Evolutionary conservation across 2,329 filamentous ascomycete species (phyloP).

Genomic region (Ophiosphaerella korrae): DNA sequence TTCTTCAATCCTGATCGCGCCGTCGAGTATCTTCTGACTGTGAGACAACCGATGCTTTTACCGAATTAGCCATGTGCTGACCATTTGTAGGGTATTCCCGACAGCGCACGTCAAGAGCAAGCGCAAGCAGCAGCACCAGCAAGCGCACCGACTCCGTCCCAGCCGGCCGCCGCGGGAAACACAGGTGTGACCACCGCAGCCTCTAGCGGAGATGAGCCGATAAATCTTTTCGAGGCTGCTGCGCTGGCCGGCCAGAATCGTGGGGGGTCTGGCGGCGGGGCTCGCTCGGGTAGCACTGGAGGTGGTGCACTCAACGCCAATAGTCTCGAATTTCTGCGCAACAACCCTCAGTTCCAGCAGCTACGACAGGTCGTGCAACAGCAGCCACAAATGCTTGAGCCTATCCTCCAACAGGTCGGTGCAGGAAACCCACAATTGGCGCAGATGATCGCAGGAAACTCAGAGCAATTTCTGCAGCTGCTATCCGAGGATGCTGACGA

Average conservation of each 20-base stretch:
- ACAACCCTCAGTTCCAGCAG: constrained; percentile 97
- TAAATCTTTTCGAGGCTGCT: constrained; percentile 93
- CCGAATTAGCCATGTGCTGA: constrained; percentile 25
- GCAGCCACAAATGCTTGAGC: constrained; percentile 97
- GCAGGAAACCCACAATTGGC: constrained; percentile 94
- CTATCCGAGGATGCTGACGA: constrained; percentile 87
- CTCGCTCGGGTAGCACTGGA: constrained; percentile 55
- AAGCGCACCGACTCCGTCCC: constrained; percentile 47
- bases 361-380: constrained; percentile 96
- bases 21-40: constrained; percentile 91
- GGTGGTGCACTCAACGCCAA: constrained; percentile 62
- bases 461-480: constrained; percentile 89
- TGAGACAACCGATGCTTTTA: constrained; percentile 53
- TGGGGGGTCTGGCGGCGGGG: constrained; percentile 50
- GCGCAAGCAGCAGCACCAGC: constrained; percentile 52
- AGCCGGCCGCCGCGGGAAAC: constrained; percentile 56
- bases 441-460: constrained; percentile 87
- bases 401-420: constrained; percentile 93
- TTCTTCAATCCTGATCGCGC: constrained; percentile 97
- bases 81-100: constrained; percentile 78
- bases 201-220: constrained; percentile 64
- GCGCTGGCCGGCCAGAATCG: constrained; percentile 70
- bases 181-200: constrained; percentile 37
- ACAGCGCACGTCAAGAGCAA: constrained; percentile 74
- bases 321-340: constrained; percentile 90